These are phyloP conservation scores for Trypethelium eluteriae DNA, from an alignment of 495 filamentous ascomycete genomes.

Conservation along the genomic window DNA sequence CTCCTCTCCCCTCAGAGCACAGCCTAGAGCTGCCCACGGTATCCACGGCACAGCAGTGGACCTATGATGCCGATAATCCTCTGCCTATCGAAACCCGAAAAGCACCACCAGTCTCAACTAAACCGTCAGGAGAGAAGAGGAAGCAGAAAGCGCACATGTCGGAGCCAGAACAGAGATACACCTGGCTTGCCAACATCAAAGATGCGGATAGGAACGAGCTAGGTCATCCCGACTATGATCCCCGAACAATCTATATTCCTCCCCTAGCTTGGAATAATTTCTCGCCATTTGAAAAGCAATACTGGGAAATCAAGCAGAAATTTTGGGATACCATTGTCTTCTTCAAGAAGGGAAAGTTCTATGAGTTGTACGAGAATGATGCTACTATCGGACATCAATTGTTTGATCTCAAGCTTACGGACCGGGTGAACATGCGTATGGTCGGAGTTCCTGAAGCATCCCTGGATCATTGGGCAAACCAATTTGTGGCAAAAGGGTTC, in stretches of 20 bases:
- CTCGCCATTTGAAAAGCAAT: slow-evolving; percentile 93
- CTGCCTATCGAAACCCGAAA: slow-evolving; percentile 52
- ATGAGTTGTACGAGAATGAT: slow-evolving; percentile 97
- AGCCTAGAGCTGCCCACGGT: slow-evolving; percentile 52
- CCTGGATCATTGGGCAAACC: slow-evolving; percentile 84
- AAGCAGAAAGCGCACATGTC: slow-evolving; percentile 72
- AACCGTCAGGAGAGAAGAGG: slow-evolving; percentile 32
- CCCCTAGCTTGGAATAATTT: slow-evolving; percentile 67
- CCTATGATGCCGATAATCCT: slow-evolving; percentile 69
- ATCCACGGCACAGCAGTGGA: slow-evolving; percentile 79
- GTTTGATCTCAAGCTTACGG: slow-evolving; percentile 96
- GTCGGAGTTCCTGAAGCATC: slow-evolving; percentile 89
- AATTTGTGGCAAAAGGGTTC: slow-evolving; percentile 88
- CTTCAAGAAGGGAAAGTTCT: slow-evolving; percentile 99
- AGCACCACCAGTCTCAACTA: slow-evolving; percentile 36
- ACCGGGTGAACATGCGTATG: slow-evolving; percentile 99
- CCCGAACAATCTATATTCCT: slow-evolving; percentile 84
- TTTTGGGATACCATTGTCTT: slow-evolving; percentile 97
- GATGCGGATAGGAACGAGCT: slow-evolving; percentile 76
- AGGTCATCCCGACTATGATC: slow-evolving; percentile 84
- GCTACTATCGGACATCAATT: slow-evolving; percentile 94
- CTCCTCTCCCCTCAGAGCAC: slow-evolving; percentile 37
- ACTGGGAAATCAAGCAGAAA: slow-evolving; percentile 99
- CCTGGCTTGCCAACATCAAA: slow-evolving; percentile 76
- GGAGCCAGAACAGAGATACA: slow-evolving; percentile 74